These are phyloP conservation scores for Monosporascus sp. DNA, from an alignment of 2,329 filamentous ascomycete genomes.

Conservation along the genomic window DNA sequence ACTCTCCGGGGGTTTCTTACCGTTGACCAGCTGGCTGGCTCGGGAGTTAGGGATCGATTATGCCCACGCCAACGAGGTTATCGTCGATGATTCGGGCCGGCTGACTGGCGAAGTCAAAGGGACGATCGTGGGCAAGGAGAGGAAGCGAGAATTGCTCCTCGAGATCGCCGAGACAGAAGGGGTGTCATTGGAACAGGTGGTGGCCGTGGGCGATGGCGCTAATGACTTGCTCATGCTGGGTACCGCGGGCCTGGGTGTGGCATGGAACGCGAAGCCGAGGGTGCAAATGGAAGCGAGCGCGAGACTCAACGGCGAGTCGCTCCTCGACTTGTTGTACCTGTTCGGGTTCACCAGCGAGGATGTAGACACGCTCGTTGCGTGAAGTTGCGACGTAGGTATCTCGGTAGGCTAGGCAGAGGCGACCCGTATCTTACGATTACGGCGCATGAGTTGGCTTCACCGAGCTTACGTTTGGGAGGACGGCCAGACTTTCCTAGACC, in stretches of 20 bases:
- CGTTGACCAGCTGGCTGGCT: constrained; percentile 82
- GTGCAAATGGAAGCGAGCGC: constrained; percentile 74
- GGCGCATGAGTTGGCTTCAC: background rate
- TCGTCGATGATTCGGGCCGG: constrained; percentile 51
- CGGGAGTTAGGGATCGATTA: constrained; percentile 77
- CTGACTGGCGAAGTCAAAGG: constrained; percentile 70
- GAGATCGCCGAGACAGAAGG: constrained; percentile 66
- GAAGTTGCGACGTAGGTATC: constrained; percentile 3
- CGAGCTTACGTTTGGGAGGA: background rate
- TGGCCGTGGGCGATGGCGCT: constrained; percentile 76
- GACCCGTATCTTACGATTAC: background rate
- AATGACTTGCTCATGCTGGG: constrained; percentile 80
- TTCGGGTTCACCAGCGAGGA: constrained; percentile 68
- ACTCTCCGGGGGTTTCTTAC: constrained; percentile 85
- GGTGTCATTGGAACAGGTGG: constrained; percentile 58
- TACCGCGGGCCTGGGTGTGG: constrained; percentile 69
- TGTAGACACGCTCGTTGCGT: constrained; percentile 42
- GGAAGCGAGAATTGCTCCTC: constrained; percentile 66
- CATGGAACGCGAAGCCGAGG: constrained; percentile 78
- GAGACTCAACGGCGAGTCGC: constrained; percentile 63
- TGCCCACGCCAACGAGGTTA: constrained; percentile 80
- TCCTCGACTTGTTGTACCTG: constrained; percentile 68
- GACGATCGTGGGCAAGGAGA: constrained; percentile 68
- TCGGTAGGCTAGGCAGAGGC: background rate
- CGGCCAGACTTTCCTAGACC: too few relatives aligned